phyloP scores from a whole-genome alignment of 1,139 yeast species.

The Kodamaea plutei region DNA sequence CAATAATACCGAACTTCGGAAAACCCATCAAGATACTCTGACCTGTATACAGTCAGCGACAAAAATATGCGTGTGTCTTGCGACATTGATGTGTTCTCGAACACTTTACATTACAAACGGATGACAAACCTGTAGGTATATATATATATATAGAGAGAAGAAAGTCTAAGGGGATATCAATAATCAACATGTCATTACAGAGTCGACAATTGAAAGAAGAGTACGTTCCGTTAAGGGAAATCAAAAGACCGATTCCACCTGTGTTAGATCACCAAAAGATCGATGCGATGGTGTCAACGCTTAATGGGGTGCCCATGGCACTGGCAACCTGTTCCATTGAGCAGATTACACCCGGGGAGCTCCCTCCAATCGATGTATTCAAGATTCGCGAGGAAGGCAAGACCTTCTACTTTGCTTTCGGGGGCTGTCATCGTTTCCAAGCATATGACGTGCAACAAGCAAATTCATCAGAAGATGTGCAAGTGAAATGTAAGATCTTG shows the following conservation, averaged over 20 bases:
- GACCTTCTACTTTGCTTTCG: slow-evolving; percentile 71
- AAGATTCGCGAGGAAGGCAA: slow-evolving; percentile 60
- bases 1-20: no score
- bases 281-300: slow-evolving; percentile 73
- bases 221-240: slow-evolving; percentile 59
- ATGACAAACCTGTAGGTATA: no score
- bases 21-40: no score
- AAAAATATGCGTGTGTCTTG: no score
- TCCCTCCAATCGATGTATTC: slow-evolving; percentile 76
- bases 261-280: slow-evolving; percentile 70
- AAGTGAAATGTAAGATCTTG: slow-evolving; percentile 60
- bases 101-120: no score
- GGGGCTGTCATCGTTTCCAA: slow-evolving; percentile 82
- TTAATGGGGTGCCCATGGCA: slow-evolving; percentile 59
- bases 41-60: no score
- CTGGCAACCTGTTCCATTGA: slow-evolving; percentile 60
- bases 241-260: slow-evolving; percentile 79
- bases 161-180: no score
- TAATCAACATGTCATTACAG: slow-evolving; percentile 43
- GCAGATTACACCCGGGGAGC: slow-evolving; percentile 55
- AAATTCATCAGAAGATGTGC: slow-evolving; percentile 23
- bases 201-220: slow-evolving; percentile 41
- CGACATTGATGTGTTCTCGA: no score
- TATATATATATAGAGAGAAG: no score
- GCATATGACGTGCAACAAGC: slow-evolving; percentile 53